Base-by-base conservation (phyloP, 345 rosid species). In the Populus deltoides region DNA sequence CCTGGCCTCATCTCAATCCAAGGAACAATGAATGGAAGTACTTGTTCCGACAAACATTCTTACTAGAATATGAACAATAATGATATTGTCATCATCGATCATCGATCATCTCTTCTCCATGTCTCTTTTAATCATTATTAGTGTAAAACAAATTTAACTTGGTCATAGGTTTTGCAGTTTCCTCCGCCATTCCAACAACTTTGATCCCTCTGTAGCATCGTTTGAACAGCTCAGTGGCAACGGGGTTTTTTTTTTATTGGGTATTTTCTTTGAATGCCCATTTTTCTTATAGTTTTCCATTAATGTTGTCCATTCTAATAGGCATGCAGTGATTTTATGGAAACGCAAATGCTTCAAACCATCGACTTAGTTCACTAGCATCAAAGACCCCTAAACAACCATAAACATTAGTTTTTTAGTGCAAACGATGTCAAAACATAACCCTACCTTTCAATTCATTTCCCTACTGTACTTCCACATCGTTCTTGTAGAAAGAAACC, bases 41-140 rank as follows among this genome's bases (percentile, higher is more conserved):
- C n/a, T n/a, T 66, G 66, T 33, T 24, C 45, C 76, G 76, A 76
- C 79, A 55, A 47, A 59, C 72, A 33, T 62, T 2, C 41, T 24
- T 11, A 51, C 39, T 27, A 72, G 49, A 31, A 53, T 70, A 62
- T 53, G 36, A 61, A 17, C 62, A 8, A 76, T 62, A 3, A 3
- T 10, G 13, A 25, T 17, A 65, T 16, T 27, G 18, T 15, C 24
- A 76, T 76, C 51, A 65, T 38, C 22, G 41, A 39, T 71, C 35
- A 68, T 55, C 43, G 31, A 66, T 27, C 71, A 35, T 68, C 47
- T 7, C 24, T 13, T 33, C 61, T 10, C 29, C 1, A 24, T 7
- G 76, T 66, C 81, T 78, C 55, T 25, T 71, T 78, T 20, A 20
- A 71, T 33, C 29, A 66, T 66, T 31, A 78, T 47, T 36, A 20